phyloP scores from a whole-genome alignment of 1,284 basidiomycete species.

The Trametes versicolor region DNA sequence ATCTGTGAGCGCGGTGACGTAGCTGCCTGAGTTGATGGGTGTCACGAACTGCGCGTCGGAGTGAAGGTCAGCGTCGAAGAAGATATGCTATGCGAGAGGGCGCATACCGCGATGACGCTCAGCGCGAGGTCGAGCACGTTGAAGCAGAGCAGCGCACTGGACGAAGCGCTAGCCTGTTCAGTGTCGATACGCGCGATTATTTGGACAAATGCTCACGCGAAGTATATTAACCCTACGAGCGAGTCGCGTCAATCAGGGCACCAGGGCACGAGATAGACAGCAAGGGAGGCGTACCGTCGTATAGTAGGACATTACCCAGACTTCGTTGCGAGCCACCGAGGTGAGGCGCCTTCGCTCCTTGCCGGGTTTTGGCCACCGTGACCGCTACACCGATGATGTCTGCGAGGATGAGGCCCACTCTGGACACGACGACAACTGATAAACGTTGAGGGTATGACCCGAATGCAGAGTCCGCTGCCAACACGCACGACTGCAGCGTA shows the following conservation, averaged over 20 bases:
- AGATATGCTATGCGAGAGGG: neutral
- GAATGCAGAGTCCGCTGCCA: no score
- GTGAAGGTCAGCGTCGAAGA: neutral
- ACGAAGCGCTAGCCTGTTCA: neutral
- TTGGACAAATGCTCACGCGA: neutral
- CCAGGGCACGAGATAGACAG: neutral
- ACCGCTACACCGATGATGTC: neutral
- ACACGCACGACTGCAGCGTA: neutral
- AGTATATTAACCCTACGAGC: neutral
- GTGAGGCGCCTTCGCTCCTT: neutral
- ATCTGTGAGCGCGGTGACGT: slow-evolving; percentile 4
- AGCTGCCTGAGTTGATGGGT: neutral
- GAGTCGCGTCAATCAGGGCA: neutral
- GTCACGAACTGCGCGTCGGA: neutral
- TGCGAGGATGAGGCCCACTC: neutral
- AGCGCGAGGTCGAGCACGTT: slow-evolving; percentile 5
- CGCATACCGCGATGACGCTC: neutral
- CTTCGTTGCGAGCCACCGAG: neutral
- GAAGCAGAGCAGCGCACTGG: neutral
- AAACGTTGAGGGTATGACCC: neutral
- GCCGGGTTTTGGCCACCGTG: neutral
- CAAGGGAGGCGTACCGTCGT: neutral
- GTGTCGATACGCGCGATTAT: neutral
- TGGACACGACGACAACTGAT: neutral
- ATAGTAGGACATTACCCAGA: neutral